phyloP scores from a whole-genome alignment of 192 early-diverging fungal species.

The Neocallimastix lanati region DNA sequence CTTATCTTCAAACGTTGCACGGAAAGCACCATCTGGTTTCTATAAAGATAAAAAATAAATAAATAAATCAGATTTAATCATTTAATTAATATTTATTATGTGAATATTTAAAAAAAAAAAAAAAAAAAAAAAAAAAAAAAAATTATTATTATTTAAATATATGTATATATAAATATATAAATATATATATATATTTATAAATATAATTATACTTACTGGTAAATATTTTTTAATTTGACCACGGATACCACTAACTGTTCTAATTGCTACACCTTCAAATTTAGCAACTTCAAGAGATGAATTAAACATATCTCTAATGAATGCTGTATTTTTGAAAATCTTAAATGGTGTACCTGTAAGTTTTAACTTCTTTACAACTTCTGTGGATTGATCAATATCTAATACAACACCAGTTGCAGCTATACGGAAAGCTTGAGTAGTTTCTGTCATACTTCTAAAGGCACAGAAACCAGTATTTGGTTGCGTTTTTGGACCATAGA shows the following conservation, averaged over 20 bases:
- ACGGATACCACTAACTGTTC: slow-evolving; percentile 91
- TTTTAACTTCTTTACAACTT: slow-evolving; percentile 99
- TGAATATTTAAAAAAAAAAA: not conserved
- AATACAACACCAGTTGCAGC: slow-evolving; percentile 88
- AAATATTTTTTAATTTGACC: slow-evolving; percentile 93
- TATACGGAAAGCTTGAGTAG: slow-evolving; percentile 57
- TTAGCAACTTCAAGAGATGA: slow-evolving; percentile 90
- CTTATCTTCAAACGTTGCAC: slow-evolving; percentile 97
- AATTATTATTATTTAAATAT: not conserved
- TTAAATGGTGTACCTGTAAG: slow-evolving; percentile 86
- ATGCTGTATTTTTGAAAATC: slow-evolving; percentile 93
- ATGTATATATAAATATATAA: too few species aligned
- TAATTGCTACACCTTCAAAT: slow-evolving; percentile 88
- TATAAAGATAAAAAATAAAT: slow-evolving; percentile 9
- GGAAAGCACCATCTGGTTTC: slow-evolving; percentile 76
- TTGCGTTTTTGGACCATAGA: slow-evolving; percentile 86
- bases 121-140: not conserved
- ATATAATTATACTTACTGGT: slow-evolving; percentile 13
- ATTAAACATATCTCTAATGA: slow-evolving; percentile 97
- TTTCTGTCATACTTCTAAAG: slow-evolving; percentile 12
- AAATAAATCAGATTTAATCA: too few species aligned
- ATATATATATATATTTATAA: too few species aligned
- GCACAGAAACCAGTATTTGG: slow-evolving; percentile 95
- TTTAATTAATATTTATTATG: too few species aligned
- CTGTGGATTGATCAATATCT: slow-evolving; percentile 78